phyloP scores from a whole-genome alignment of 2,329 filamentous ascomycete species.

The Dryadomyces quercivorus region DNA sequence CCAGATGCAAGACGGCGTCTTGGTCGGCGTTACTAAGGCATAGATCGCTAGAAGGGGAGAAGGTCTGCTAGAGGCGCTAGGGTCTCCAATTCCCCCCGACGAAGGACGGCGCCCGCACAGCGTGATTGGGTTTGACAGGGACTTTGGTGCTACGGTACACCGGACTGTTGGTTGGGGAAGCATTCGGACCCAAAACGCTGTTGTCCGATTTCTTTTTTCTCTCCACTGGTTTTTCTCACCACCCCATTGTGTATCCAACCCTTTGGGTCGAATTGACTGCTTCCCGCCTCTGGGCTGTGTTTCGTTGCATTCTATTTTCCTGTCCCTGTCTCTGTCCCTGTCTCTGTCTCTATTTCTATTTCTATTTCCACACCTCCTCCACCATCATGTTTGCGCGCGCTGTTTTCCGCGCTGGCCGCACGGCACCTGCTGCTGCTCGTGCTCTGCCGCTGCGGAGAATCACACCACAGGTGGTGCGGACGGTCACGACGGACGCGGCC shows the following conservation, averaged over 20 bases:
- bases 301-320: neutral
- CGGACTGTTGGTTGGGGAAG: too few species aligned
- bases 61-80: too few species aligned
- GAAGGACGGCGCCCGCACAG: too few species aligned
- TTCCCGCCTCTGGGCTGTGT: neutral
- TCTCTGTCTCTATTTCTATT: neutral
- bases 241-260: too few species aligned
- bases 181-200: too few species aligned
- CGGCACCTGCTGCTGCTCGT: slow-evolving; percentile 18
- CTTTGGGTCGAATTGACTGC: neutral
- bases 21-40: neutral
- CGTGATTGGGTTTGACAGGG: too few species aligned
- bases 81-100: too few species aligned
- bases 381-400: slow-evolving; percentile 59
- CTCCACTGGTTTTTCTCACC: too few species aligned
- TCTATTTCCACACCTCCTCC: neutral
- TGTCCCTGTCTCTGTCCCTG: neutral
- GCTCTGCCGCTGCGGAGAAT: slow-evolving; percentile 19
- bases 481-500: slow-evolving; percentile 91
- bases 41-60: neutral
- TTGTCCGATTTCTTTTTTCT: too few species aligned
- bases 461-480: slow-evolving; percentile 29
- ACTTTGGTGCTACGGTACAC: too few species aligned
- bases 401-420: slow-evolving; percentile 50
- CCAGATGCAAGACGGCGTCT: slow-evolving; percentile 1